A percentile compares a stretch with the other conserved stretches of the same genome.
Conservation (phyloP, 2,329 filamentous ascomycete genomes). For the Fusarium armeniacum region DNA sequence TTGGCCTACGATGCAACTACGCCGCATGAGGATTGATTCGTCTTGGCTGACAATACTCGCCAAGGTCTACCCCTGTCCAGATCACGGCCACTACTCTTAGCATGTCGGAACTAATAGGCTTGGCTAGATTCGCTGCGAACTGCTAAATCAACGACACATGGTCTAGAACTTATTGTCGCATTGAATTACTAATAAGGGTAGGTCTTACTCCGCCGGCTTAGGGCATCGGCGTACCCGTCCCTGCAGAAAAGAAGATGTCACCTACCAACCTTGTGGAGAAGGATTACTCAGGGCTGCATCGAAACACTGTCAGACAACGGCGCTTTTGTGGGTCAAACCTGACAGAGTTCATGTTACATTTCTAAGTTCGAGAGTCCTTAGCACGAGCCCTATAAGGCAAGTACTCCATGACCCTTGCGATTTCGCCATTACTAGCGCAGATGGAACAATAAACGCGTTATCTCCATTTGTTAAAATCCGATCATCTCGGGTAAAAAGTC, state of each 20-base stretch:
- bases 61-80: background rate
- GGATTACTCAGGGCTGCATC: background rate
- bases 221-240: slow-evolving; percentile 1
- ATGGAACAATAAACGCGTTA: background rate
- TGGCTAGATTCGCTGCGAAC: slow-evolving; percentile 4
- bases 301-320: background rate
- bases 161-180: background rate
- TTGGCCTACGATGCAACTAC: background rate
- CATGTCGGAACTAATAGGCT: background rate
- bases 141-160: slow-evolving; percentile 3
- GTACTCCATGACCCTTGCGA: slow-evolving; percentile 4
- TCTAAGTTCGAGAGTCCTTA: slow-evolving; percentile 3
- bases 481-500: slow-evolving; percentile 1
- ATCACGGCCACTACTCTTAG: slow-evolving; percentile 6
- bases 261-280: background rate
- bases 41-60: too few relatives aligned
- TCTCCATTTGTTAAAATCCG: background rate
- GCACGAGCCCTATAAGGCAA: slow-evolving; percentile 4
- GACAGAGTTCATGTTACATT: slow-evolving; percentile 2
- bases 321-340: slow-evolving; percentile 1
- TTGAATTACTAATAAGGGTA: too few relatives aligned
- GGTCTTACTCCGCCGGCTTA: background rate
- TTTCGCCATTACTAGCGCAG: slow-evolving; percentile 10
- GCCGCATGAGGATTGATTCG: too few relatives aligned
- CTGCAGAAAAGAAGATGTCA: slow-evolving; percentile 3